These are phyloP conservation scores for Dothideomycetidae sp. DNA, from an alignment of 2,329 filamentous ascomycete species.

Conservation along the genomic window DNA sequence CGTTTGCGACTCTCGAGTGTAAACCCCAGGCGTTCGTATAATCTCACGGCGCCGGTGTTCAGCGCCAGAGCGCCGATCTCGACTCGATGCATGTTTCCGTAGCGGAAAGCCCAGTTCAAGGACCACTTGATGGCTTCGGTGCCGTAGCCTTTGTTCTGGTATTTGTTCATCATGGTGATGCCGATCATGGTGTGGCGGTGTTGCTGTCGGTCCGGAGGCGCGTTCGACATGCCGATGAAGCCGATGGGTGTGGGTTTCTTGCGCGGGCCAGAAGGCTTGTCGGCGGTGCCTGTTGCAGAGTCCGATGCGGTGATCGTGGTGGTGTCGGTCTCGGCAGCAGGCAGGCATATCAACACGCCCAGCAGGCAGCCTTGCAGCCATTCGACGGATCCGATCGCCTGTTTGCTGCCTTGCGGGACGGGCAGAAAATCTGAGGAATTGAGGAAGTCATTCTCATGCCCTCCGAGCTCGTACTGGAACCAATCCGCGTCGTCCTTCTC, in stretches of 20 bases:
- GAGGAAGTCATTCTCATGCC: not conserved
- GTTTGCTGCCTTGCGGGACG: constrained; percentile 20
- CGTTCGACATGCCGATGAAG: constrained; percentile 14
- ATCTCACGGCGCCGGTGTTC: constrained; percentile 28
- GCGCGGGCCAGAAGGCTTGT: too few relatives aligned
- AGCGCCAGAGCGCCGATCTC: constrained; percentile 28
- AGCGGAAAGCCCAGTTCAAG: constrained; percentile 33
- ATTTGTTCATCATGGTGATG: constrained; percentile 23
- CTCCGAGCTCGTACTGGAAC: constrained; percentile 2
- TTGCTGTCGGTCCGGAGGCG: constrained; percentile 16
- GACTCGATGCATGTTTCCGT: constrained; percentile 32
- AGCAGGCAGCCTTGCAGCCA: constrained; percentile 21
- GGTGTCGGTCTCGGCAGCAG: constrained; percentile 3
- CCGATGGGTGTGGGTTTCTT: constrained; percentile 22
- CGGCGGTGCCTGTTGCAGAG: constrained; percentile 8
- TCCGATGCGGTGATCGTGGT: constrained; percentile 1
- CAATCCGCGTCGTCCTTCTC: constrained; percentile 22
- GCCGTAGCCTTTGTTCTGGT: constrained; percentile 32
- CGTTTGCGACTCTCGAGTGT: constrained; percentile 44
- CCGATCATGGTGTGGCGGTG: constrained; percentile 31
- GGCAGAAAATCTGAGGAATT: constrained; percentile 13
- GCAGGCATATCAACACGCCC: constrained; percentile 26
- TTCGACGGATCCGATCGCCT: constrained; percentile 19
- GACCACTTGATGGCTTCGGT: constrained; percentile 34
- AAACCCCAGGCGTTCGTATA: constrained; percentile 45